Base-by-base conservation (phyloP, 169 alveolate species). In the Plasmodium sp. region DNA sequence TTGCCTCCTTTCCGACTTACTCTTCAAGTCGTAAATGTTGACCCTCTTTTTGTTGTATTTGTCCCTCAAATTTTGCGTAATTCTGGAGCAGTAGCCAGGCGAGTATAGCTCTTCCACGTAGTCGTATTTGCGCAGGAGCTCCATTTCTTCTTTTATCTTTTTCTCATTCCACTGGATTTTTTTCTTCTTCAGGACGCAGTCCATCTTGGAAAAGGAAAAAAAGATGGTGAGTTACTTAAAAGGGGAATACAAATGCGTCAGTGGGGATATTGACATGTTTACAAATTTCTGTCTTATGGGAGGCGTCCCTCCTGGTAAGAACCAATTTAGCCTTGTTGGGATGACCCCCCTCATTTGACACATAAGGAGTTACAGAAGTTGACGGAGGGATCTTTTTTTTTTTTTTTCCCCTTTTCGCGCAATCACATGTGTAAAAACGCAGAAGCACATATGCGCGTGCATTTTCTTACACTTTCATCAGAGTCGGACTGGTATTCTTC, bases 41-140 rank as follows among this genome's bases (percentile, higher is more conserved):
- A 85, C 27, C 43, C 79, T 74, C 67, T 75, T 36, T 77, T 75
- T 74, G 43, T 51, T 41, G 9, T 51, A 74, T 45, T 18, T 54
- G 33, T 73, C 67, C 14, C 62, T 84, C 16, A 85, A 75, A 74
- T 85, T 75, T 34, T 85, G 79, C 9, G 86, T 56, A 75, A 85
- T 85, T 73, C 85, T 41, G 10, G 93, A 75, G 31, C 36, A 85
- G 31, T 85, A 85, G 34, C 93, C 93, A 56, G 84, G 93, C 6
- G 93, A 85, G 31, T 85, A 85, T 22, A 36, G 81, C 45, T 22
- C 12, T 83, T 85, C 93, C 14, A 85, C 85, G 67, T 85, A 85
- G 82, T 75, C 81, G 43, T 85, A 85, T 67, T 77, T 85, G 27
- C 81, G 43, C 43, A 85, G 56, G 14, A 85, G 45, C 71, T 85